Evolutionary conservation across 78 protist species (phyloP), one percentile per base, ranked within the genome.

Genomic region (Chrysochromulina tobinii): DNA sequence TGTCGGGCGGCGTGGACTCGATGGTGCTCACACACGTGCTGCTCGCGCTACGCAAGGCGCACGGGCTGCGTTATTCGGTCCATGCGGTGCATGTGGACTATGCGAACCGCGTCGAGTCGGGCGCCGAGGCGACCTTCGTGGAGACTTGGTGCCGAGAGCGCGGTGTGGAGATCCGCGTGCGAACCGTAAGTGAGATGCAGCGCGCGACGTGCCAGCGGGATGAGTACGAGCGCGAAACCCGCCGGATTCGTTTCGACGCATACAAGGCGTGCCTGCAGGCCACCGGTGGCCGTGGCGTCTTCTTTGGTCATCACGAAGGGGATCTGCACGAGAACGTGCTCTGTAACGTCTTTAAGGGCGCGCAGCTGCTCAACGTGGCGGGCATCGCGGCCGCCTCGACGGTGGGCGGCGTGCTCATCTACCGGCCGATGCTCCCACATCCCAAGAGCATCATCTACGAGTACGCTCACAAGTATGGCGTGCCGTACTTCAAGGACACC

Each of bases 401-500:
- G 48, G 59, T 72, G 25, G 23, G 20, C 61, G 92, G 81, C 89
- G 94, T 92, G 50, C 12, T 12, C 21, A 54, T 89, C 48, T 89
- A 88, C 79, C 91, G 94, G 1, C 94, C 94, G 3, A 1, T 92
- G 92, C 92, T 92, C 15, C 77, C 92, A 11, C 89, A 89, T 68
- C 53, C 3, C 18, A 92, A 92, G 89, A 2, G 38, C 27, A 93
- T 3, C 15, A 58, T 94, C 55, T 88, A 81, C 72, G 95, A 59
- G 38, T 91, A 83, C 67, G 95, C 95, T 8, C 95, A 91, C 84
- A 3, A 1, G 87, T 91, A 87, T 61, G 95, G 95, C n/a, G 92
- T 94, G 67, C 95, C 95, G 3, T 94, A 91, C 57, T 91, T 94
- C 89, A 79, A 83, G 83, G 95, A 94, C 73, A 89, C 93, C 8